Conservation (phyloP, 192 early-diverging fungal genomes). For the Coemansia asiatica region DNA sequence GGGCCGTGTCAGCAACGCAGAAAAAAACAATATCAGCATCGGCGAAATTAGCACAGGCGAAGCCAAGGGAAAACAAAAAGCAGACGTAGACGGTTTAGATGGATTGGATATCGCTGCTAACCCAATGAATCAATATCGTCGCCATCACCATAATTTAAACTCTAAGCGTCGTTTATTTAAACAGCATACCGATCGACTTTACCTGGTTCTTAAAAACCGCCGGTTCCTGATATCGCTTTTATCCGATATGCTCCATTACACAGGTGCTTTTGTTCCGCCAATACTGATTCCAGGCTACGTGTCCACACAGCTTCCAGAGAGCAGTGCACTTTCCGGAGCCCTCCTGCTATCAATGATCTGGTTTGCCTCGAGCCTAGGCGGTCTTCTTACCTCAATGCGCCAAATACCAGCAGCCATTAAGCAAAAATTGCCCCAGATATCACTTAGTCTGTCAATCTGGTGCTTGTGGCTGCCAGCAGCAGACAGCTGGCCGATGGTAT, state of each 20-base stretch:
- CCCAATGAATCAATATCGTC: background rate
- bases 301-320: background rate
- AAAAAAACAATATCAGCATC: background rate
- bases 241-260: background rate
- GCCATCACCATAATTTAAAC: background rate
- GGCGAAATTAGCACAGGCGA: background rate
- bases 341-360: slow-evolving; percentile 8
- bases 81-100: background rate
- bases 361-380: slow-evolving; percentile 8
- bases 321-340: slow-evolving; percentile 5
- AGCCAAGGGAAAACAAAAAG: background rate
- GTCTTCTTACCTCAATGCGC: background rate
- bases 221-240: background rate
- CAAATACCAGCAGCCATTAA: background rate
- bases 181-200: background rate
- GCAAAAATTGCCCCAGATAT: background rate
- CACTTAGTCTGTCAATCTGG: slow-evolving; percentile 16
- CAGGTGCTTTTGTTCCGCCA: slow-evolving; percentile 8
- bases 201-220: background rate
- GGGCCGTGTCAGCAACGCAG: background rate
- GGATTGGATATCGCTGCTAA: background rate
- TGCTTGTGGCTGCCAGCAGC: slow-evolving; percentile 33
- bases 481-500: slow-evolving; percentile 11
- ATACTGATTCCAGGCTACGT: slow-evolving; percentile 18
- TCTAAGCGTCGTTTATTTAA: background rate